Evolutionary conservation across 768 basidiomycete species (phyloP), one percentile per base, ranked within the genome.

Genomic region (Flagelloscypha sp.): DNA sequence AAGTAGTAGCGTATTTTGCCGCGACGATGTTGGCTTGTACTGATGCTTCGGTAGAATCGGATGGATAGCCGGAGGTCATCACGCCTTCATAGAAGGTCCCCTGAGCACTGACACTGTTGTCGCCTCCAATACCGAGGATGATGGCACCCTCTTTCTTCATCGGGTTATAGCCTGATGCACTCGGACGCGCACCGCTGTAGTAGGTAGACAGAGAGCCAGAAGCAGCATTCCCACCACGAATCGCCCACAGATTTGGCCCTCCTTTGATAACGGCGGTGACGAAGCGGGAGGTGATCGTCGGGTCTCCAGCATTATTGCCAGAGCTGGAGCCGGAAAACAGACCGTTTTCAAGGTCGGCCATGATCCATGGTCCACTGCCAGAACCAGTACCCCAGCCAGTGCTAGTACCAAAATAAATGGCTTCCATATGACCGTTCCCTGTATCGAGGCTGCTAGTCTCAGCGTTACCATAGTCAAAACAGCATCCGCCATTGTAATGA

Each of bases 131-230:
- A 21, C 44, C 35, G 20, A 44, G 42, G 34, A 44, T 44, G 35
- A 44, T 44, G 18, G 42, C 42, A 15, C 42, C 42, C 33, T 44
- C 42, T 27, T 41, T 44, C 27, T 30, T 34, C 42, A 43, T 43
- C 20, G 42, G 42, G 42, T 43, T 43, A 35, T 43, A 43, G 27
- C 38, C 42, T 23, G 33, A 13, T 27, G 17, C n/a, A n/a, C n/a
- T 32, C 24, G 42, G 37, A 17, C 42, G 42, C 29, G 24, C 21
- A 24, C 42, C 42, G 33, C 37, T 40, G 30, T 30, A 43, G 34
- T 31, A 43, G 11, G 42, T 43, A 33, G 42, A 30, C 7, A 42
- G 31, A 6, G 30, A 5, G 12, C 32, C 25, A 17, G 30, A 27
- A 6, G 17, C 18, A 22, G 40, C 36, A 23, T 42, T 38, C 17